These are phyloP conservation scores for Diplodia intermedia DNA, from an alignment of 2,329 filamentous ascomycete genomes.

Conservation along the genomic window DNA sequence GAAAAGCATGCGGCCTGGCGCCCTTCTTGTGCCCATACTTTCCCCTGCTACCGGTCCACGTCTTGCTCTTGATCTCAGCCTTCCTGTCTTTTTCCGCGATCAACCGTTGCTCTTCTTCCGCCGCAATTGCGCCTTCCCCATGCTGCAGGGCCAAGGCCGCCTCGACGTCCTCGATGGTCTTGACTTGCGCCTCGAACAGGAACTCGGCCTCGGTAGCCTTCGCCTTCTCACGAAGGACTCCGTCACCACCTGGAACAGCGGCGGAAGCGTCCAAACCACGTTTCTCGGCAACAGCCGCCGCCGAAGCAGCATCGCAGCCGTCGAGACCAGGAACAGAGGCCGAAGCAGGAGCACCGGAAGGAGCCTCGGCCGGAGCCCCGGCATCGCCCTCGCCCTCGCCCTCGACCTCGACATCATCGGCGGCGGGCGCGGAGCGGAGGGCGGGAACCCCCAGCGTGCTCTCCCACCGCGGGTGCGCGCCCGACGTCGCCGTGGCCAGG, in stretches of 20 bases:
- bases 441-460: neutral
- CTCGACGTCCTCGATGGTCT: neutral
- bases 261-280: no score
- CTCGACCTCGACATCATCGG: no score
- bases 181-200: neutral
- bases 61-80: constrained; percentile 4
- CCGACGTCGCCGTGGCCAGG: neutral
- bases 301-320: no score
- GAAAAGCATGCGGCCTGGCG: neutral
- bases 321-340: no score
- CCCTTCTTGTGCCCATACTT: constrained; percentile 7
- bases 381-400: no score
- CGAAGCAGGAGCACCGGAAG: no score
- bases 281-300: no score
- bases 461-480: neutral
- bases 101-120: neutral
- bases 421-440: no score
- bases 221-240: no score
- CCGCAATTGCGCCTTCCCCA: neutral
- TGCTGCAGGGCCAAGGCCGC: neutral
- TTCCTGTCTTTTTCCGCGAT: neutral
- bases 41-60: constrained; percentile 1
- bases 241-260: no score
- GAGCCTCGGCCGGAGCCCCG: no score
- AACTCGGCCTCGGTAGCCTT: neutral